Evolutionary conservation across 2,329 filamentous ascomycete genomes (phyloP).

Genomic region (Ilyonectria sp.): DNA sequence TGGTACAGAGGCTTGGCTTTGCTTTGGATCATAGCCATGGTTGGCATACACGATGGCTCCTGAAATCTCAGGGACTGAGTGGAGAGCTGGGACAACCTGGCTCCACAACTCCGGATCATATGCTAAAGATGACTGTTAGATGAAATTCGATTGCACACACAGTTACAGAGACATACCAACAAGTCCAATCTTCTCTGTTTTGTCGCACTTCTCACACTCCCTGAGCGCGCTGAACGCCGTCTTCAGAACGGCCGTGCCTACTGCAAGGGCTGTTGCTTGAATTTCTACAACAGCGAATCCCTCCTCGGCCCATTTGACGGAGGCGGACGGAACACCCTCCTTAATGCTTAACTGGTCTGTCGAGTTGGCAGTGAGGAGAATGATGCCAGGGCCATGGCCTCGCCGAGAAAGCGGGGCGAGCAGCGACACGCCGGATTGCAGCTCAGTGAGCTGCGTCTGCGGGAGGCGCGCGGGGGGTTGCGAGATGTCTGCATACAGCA

Average conservation of each 20-base stretch:
- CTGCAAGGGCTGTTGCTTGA: conserved; percentile 43
- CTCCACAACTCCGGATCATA: conserved; percentile 45
- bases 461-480: conserved; percentile 48
- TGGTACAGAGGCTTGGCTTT: conserved; percentile 26
- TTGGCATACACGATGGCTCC: conserved; percentile 43
- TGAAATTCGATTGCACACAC: not conserved
- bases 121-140: conserved; percentile 18
- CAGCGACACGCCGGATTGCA: conserved; percentile 44
- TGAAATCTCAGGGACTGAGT: conserved; percentile 39
- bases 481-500: conserved; percentile 47
- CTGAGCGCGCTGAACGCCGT: conserved; percentile 41
- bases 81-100: conserved; percentile 37
- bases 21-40: conserved; percentile 14
- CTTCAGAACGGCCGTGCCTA: conserved; percentile 29
- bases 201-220: conserved; percentile 50
- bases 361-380: conserved; percentile 49
- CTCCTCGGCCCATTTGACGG: conserved; percentile 81
- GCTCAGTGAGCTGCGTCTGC: conserved; percentile 31
- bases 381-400: conserved; percentile 55
- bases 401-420: conserved; percentile 53
- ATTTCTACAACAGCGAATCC: conserved; percentile 75
- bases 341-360: conserved; percentile 38
- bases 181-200: conserved; percentile 57
- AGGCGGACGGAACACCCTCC: conserved; percentile 64
- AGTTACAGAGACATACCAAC: conserved; percentile 49